A percentile compares a stretch with the other conserved stretches of the same genome.
Conservation (phyloP, 441 rosid genomes). For the Rhodomyrtus psidioides region DNA sequence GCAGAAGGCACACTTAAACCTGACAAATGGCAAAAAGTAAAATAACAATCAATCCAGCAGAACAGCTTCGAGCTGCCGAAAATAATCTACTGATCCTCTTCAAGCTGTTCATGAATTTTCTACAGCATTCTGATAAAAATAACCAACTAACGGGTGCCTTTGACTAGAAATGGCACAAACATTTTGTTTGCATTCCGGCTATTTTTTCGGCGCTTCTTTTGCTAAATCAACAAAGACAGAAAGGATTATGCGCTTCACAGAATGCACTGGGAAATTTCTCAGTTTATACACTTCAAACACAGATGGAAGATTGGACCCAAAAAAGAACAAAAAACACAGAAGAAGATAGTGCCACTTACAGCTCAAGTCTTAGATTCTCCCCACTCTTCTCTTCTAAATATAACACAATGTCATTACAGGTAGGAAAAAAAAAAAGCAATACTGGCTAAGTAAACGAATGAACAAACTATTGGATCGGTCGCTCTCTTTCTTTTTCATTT, state of each 20-base stretch:
- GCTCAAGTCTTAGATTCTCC: not conserved
- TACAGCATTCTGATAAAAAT: not conserved
- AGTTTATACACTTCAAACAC: not conserved
- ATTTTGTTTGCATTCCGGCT: not conserved
- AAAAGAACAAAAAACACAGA: not conserved
- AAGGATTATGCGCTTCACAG: not conserved
- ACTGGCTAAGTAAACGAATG: not conserved
- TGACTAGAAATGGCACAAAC: not conserved
- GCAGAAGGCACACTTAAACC: not conserved
- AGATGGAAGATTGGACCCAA: too few relatives aligned
- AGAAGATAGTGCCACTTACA: not conserved
- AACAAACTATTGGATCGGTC: not conserved
- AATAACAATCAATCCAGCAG: not conserved
- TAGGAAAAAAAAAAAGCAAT: constrained; percentile 10
- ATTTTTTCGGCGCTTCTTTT: not conserved
- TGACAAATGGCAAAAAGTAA: not conserved
- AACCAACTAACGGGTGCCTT: not conserved
- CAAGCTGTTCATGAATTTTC: not conserved
- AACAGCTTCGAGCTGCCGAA: not conserved
- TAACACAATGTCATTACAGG: not conserved
- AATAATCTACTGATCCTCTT: not conserved
- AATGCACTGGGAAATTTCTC: not conserved
- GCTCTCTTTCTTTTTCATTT: not conserved
- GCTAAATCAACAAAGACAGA: not conserved
- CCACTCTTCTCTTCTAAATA: not conserved